Conservation (phyloP, 208 protist species). For the Kentomonas sorsogonicus region DNA sequence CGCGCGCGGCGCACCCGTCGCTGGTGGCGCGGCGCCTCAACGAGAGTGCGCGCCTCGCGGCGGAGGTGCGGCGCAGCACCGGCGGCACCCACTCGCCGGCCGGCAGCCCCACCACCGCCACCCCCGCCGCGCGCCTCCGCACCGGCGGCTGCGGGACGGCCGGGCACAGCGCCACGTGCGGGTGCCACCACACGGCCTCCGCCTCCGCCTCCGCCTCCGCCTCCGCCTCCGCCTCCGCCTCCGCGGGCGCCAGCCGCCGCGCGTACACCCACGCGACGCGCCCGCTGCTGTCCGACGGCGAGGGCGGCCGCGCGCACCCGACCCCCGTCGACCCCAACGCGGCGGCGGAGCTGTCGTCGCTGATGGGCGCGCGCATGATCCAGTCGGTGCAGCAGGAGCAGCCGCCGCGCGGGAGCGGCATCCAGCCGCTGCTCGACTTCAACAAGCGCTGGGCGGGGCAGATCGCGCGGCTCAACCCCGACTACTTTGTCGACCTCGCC, state of each 20-base stretch:
- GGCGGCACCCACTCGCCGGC: background rate
- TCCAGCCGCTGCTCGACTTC: constrained; percentile 79
- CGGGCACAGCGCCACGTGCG: background rate
- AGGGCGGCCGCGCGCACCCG: background rate
- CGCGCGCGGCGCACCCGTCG: too few species aligned
- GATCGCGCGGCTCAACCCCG: constrained; percentile 68
- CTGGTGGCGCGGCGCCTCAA: constrained; percentile 12
- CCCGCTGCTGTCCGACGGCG: constrained; percentile 1
- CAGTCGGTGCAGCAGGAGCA: constrained; percentile 56
- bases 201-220: background rate
- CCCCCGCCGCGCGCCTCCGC: too few species aligned
- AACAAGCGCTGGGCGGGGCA: constrained; percentile 85
- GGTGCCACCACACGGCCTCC: constrained; percentile 3
- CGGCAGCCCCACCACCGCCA: too few species aligned
- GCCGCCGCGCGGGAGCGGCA: constrained; percentile 56
- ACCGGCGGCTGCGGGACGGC: too few species aligned
- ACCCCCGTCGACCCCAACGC: background rate
- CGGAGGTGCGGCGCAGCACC: background rate
- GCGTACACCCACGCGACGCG: background rate
- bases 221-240: background rate
- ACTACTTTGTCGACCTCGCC: constrained; percentile 80
- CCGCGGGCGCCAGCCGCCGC: background rate
- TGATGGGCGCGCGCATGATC: constrained; percentile 40
- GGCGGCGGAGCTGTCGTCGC: constrained; percentile 21
- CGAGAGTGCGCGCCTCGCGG: background rate